Evolutionary conservation across 2,329 filamentous ascomycete species (phyloP).

Genomic region (Ceratocystis alfenasii): DNA sequence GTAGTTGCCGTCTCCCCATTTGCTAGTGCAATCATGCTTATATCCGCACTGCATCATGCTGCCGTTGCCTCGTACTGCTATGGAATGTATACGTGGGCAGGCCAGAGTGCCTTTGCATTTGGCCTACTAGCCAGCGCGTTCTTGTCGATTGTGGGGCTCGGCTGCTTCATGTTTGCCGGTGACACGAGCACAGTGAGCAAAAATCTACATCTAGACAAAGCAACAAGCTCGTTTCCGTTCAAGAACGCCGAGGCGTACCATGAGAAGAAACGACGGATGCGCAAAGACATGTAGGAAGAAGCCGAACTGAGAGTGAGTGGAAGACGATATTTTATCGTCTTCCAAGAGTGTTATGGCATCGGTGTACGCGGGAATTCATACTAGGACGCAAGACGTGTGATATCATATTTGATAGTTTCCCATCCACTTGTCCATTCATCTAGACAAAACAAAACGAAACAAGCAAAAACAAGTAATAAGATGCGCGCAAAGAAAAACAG

Average conservation of each 20-base stretch:
- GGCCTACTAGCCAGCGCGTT: conserved; percentile 45
- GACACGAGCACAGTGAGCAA: conserved; percentile 31
- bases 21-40: conserved; percentile 51
- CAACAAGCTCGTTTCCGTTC: conserved; percentile 33
- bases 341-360: not conserved
- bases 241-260: conserved; percentile 31
- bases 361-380: not conserved
- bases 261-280: conserved; percentile 32
- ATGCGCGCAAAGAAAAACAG: no score
- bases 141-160: conserved; percentile 44
- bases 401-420: no score
- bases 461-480: no score
- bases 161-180: conserved; percentile 31
- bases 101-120: conserved; percentile 47
- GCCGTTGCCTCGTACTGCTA: conserved; percentile 55
- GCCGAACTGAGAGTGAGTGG: not conserved
- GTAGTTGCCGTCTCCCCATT: conserved; percentile 42
- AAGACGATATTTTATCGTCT: no score
- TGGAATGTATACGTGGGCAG: conserved; percentile 47
- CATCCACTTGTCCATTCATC: no score
- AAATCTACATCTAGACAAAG: conserved; percentile 32
- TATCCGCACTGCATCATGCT: conserved; percentile 56
- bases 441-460: no score
- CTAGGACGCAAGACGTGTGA: no score
- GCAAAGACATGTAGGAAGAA: conserved; percentile 21